A percentile compares a stretch with the other conserved stretches of the same genome.
These are phyloP conservation scores for Ambrosiella xylebori DNA, from an alignment of 2,329 filamentous ascomycete species.

Conservation along the genomic window DNA sequence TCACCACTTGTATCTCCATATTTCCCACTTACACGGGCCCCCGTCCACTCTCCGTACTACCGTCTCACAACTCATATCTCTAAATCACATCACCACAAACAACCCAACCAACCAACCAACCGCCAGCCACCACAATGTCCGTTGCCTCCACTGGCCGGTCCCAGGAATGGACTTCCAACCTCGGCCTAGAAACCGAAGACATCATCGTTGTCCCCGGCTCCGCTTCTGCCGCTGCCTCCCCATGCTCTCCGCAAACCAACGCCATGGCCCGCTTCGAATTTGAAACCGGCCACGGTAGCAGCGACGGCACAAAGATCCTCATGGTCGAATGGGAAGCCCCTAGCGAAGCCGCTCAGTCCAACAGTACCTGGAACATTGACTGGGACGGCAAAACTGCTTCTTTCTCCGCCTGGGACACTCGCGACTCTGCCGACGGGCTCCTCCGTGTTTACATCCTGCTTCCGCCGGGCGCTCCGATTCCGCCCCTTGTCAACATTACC, in stretches of 20 bases:
- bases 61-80: background rate
- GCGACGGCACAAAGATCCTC: slow-evolving; percentile 75
- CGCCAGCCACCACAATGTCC: background rate
- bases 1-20: too few relatives aligned
- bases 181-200: slow-evolving; percentile 8
- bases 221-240: background rate
- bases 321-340: slow-evolving; percentile 73
- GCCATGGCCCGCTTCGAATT: slow-evolving; percentile 59
- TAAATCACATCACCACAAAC: background rate
- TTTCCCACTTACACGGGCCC: too few relatives aligned
- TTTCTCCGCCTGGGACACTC: slow-evolving; percentile 26
- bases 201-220: slow-evolving; percentile 5
- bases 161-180: slow-evolving; percentile 4
- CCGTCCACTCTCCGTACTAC: too few relatives aligned
- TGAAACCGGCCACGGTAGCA: slow-evolving; percentile 48
- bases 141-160: background rate
- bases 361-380: slow-evolving; percentile 49
- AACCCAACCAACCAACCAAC: background rate
- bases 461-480: slow-evolving; percentile 53
- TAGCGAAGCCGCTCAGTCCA: slow-evolving; percentile 7
- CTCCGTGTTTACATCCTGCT: slow-evolving; percentile 68
- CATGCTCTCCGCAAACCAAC: slow-evolving; percentile 10
- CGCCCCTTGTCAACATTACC: slow-evolving; percentile 51
- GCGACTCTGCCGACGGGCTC: slow-evolving; percentile 20
- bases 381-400: slow-evolving; percentile 63